These are phyloP conservation scores for Metarhizium anisopliae DNA, from an alignment of 2,329 filamentous ascomycete species.

Conservation along the genomic window DNA sequence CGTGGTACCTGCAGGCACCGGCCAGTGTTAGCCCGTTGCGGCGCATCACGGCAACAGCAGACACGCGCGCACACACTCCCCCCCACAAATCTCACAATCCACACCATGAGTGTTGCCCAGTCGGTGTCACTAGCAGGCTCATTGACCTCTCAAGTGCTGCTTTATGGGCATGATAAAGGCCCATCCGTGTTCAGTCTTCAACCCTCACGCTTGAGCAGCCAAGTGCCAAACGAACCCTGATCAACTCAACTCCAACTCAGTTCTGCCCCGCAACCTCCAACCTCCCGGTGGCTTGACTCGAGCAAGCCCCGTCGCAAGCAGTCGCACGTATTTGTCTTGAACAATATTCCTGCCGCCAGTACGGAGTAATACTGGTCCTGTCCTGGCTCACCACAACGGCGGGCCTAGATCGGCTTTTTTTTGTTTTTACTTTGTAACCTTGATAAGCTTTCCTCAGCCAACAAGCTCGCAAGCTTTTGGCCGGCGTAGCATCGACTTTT, in stretches of 20 bases:
- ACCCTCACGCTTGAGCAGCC: background rate
- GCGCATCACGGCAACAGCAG: conserved; percentile 1
- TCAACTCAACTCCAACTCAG: background rate
- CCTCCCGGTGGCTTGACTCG: conserved; percentile 5
- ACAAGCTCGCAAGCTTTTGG: background rate
- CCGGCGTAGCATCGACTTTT: background rate
- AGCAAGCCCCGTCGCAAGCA: conserved; percentile 5
- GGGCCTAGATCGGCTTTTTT: background rate
- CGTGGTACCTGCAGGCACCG: conserved; percentile 9
- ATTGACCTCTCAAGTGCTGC: background rate
- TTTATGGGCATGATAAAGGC: no score
- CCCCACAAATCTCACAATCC: background rate
- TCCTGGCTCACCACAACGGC: background rate
- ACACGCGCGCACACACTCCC: background rate
- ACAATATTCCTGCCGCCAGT: no score
- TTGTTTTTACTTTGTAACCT: background rate
- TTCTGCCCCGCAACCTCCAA: background rate
- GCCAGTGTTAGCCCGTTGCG: conserved; percentile 2
- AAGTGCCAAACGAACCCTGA: background rate
- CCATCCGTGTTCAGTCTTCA: background rate
- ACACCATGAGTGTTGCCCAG: background rate
- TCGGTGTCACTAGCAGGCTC: background rate
- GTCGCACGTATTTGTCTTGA: background rate
- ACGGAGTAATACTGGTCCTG: background rate
- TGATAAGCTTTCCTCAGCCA: background rate